Base-by-base conservation (phyloP, 768 basidiomycete genomes). In the Naganishia kalamii region DNA sequence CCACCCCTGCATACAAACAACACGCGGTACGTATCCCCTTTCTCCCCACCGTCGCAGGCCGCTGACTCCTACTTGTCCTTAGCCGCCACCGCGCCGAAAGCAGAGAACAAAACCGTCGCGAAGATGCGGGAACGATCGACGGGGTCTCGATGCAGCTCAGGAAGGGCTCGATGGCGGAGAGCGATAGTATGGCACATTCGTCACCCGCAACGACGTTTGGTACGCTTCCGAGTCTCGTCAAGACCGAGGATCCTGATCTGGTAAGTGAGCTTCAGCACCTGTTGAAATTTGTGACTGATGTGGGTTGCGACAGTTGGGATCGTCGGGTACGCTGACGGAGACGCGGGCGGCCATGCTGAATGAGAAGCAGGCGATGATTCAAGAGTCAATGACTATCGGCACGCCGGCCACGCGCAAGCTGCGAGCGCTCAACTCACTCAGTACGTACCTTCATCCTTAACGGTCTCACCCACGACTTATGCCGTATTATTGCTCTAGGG, bases 291-390 rank as follows among this genome's bases (percentile, higher is more conserved):
- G n/a, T 25, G 37, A 41, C 35, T 52, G n/a, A 52, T 8, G 21
- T 3, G 23, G 29, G 23, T 13, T 25, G 13, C 27, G 7, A 6
- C 27, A 57, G 54, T 41, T 57, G 54, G 54, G 33, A 13, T 57
- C 54, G 33, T 57, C 54, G 11, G 54, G 54, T 40, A 57, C 35
- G 11, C 19, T 57, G 35, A 57, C 35, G 2, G 54, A 57, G 35
- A 57, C 35, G 21, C n/a, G 35, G 32, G 35, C 54, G 15, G 21
- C 37, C 0, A 57, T 25, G 19, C 37, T 40, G 3, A 25, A 25
- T 23, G 35, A 57, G 23, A 33, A 25, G 6, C 54, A 40, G 23
- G 54, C 54, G 10, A 37, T 57, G 33, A 57, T 57, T 27, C 33
- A 40, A 27, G 21, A 23, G 3, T 21, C 23, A 6, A 37, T 57